Base-by-base conservation (phyloP, 139 green algal species). In the Micromonas pusilla region DNA sequence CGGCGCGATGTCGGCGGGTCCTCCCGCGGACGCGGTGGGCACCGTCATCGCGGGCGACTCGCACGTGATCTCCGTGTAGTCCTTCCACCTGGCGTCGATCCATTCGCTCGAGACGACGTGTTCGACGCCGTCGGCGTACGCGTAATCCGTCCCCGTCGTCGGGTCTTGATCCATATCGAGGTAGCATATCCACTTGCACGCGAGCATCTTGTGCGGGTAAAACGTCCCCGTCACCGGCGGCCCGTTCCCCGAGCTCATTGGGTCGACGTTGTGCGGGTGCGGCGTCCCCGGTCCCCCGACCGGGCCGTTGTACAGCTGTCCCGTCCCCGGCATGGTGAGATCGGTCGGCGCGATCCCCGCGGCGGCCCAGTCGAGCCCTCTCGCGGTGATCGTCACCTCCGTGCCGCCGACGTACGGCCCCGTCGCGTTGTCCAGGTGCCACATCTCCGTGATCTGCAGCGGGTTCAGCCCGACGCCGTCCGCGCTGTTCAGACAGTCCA, bases 371-470 rank as follows among this genome's bases (percentile, higher is more conserved):
- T 78, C n/a, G 5, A 78, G 54, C 54, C 45, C 52, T 21, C 3
- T 25, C 16, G 73, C 31, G 30, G 26, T 39, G 32, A 79, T 71
- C 31, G 33, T 72, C 13, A 79, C 73, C 30, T 37, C 28, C 33
- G 73, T 79, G n/a, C 73, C 73, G 23, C 73, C 73, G 23, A 79
- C 72, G 54, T 79, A 79, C 34, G 73, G 73, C 32, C 73, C 73
- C n/a, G 54, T 79, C 3, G 60, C 62, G 57, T 79, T 79, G 36
- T 62, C 36, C 16, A 52, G 31, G 54, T 25, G 3, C 73, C 73
- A 79, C 23, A 60, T 31, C 32, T 79, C 73, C 30, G 30, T 52
- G 9, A 62, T 30, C 21, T 37, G 19, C 19, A 28, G 60, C 2
- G 73, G 33, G 57, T 79, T 79, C 32, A 72, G 2, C 13, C 66